Conservation (phyloP, 257 asterid species). For the Solanum etuberosum region DNA sequence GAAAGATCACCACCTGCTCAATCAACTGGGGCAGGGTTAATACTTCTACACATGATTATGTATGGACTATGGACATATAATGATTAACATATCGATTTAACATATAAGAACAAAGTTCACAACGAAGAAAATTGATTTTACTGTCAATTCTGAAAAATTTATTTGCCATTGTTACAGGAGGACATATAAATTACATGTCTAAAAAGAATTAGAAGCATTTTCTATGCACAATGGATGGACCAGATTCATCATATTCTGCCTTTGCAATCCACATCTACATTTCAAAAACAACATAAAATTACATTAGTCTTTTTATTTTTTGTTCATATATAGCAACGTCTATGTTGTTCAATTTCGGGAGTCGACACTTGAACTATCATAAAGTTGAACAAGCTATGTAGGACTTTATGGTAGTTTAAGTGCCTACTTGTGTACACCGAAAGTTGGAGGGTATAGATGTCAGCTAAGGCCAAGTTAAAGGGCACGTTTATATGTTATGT, state of each 20-base stretch:
- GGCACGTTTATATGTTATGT: too few species aligned
- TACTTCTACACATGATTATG: not conserved
- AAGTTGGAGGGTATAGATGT: not conserved
- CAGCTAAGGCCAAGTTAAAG: too few species aligned
- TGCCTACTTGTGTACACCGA: too few species aligned
- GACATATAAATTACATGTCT: not conserved
- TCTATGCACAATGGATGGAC: slow-evolving; percentile 25
- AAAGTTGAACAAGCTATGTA: not conserved
- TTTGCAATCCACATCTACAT: slow-evolving; percentile 23
- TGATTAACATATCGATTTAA: not conserved
- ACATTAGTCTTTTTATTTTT: not conserved
- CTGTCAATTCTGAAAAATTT: not conserved
- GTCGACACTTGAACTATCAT: too few species aligned
- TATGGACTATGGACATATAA: not conserved
- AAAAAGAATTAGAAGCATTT: slow-evolving; percentile 17
- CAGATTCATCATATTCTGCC: slow-evolving; percentile 20
- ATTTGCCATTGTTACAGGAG: not conserved
- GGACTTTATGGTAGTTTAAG: too few species aligned
- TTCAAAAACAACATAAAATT: not conserved
- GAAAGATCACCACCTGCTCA: not conserved
- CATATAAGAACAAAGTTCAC: not conserved
- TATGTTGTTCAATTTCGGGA: too few species aligned
- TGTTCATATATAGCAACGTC: not conserved
- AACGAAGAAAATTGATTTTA: not conserved
- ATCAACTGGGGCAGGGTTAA: not conserved